Evolutionary conservation across 1,284 basidiomycete genomes (phyloP).

Genomic region (Malassezia psittaci): DNA sequence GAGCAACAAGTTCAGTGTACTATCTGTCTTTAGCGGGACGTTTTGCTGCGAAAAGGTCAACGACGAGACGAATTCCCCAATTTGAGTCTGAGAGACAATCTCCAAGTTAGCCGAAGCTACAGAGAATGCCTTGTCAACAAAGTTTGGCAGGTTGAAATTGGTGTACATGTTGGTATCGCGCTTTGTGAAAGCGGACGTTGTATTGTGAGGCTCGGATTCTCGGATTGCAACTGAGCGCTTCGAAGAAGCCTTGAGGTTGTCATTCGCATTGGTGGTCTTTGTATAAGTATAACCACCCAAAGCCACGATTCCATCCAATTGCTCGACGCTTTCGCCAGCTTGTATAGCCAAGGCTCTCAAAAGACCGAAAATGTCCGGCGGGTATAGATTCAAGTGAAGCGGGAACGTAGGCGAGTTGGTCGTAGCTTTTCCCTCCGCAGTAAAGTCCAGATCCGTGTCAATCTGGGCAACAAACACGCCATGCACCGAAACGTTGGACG

Average conservation of each 20-base stretch:
- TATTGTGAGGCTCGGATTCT: not conserved
- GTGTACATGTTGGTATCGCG: constrained; percentile 48
- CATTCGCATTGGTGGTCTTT: constrained; percentile 4
- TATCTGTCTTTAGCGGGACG: constrained; percentile 58
- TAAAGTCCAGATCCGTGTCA: constrained; percentile 55
- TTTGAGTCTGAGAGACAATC: constrained; percentile 55
- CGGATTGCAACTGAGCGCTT: not conserved
- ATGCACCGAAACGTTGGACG: constrained; percentile 59
- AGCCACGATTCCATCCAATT: constrained; percentile 61
- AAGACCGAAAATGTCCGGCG: constrained; percentile 61
- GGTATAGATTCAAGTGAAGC: constrained; percentile 63
- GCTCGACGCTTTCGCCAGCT: constrained; percentile 57
- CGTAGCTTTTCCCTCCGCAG: constrained; percentile 54
- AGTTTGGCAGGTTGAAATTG: constrained; percentile 61
- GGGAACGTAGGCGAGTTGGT: constrained; percentile 58
- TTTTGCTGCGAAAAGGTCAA: constrained; percentile 57
- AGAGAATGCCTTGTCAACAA: constrained; percentile 60
- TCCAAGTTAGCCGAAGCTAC: constrained; percentile 58
- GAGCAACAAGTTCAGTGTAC: constrained; percentile 58
- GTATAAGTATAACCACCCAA: constrained; percentile 58
- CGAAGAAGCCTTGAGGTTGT: constrained; percentile 7
- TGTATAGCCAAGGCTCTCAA: constrained; percentile 60
- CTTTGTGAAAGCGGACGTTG: constrained; percentile 22
- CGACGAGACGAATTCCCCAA: constrained; percentile 61
- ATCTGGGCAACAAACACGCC: constrained; percentile 62